These are phyloP conservation scores for Cytospora piceicola DNA, from an alignment of 2,329 filamentous ascomycete species.

Conservation along the genomic window DNA sequence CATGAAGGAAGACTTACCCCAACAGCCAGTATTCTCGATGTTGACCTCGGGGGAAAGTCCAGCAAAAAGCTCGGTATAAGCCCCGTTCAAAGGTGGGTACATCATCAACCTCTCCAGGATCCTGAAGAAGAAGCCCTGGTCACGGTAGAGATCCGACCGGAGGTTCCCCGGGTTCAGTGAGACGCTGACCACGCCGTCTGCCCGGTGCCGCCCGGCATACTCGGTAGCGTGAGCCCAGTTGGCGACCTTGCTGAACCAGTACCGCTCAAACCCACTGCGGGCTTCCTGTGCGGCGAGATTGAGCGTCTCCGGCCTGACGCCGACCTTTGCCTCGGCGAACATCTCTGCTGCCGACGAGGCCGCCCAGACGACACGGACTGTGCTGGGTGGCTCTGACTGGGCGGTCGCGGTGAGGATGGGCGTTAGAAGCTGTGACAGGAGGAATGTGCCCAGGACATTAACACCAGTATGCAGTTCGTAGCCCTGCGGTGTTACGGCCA, in stretches of 20 bases:
- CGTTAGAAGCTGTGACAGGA: slow-evolving; percentile 21
- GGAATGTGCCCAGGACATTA: slow-evolving; percentile 21
- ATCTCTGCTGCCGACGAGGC: slow-evolving; percentile 10
- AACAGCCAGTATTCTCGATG: slow-evolving; percentile 35
- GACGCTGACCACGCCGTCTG: slow-evolving; percentile 36
- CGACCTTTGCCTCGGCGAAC: slow-evolving; percentile 11
- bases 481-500: slow-evolving; percentile 30
- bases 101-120: slow-evolving; percentile 26
- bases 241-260: slow-evolving; percentile 37
- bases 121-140: slow-evolving; percentile 15
- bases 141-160: slow-evolving; percentile 34
- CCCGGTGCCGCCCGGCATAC: slow-evolving; percentile 34
- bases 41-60: slow-evolving; percentile 43
- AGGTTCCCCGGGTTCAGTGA: slow-evolving; percentile 38
- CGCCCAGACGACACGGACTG: slow-evolving; percentile 21
- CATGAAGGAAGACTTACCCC: slow-evolving; percentile 29
- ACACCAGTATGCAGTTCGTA: slow-evolving; percentile 20
- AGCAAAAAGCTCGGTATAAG: slow-evolving; percentile 46
- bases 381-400: slow-evolving; percentile 6
- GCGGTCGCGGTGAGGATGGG: slow-evolving; percentile 16
- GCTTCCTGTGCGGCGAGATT: neutral
- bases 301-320: slow-evolving; percentile 7
- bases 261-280: slow-evolving; percentile 32
- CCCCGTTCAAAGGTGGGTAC: slow-evolving; percentile 38
- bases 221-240: slow-evolving; percentile 34